Base-by-base conservation (phyloP, 129 eudicot genomes). In the Escallonia rubra region DNA sequence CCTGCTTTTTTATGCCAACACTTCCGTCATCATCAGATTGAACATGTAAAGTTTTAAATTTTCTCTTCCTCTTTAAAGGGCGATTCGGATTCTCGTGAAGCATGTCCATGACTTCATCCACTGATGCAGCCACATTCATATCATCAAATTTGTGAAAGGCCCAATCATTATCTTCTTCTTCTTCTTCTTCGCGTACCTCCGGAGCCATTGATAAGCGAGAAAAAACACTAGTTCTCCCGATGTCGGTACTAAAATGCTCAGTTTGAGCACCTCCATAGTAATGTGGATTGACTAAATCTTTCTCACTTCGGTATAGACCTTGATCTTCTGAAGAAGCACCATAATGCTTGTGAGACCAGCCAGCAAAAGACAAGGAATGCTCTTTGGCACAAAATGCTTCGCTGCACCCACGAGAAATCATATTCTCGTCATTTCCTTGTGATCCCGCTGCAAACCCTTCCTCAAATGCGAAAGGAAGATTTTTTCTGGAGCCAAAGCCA, bases 151-250 rank as follows among this genome's bases (percentile, higher is more conserved):
- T 72, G 23, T 47, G 51, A 42, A 61, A 52, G 59, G 41, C 56
- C 41, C 23, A 70, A 60, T 72, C 63, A 57, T 11, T 8, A 45
- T 61, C 62, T 54, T 74, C 65, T 61, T 74, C 76, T 54, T 74
- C 65, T 61, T 74, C 76, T 12, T 61, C 71, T 68, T 13, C 44
- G n/a, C 10, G 49, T 8, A 57, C 50, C 45, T 63, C 61, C 1
- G 55, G 59, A 46, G 74, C 70, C 38, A 62, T 71, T 58, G 71
- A 59, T 67, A 88, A 73, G 49, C 87, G 89, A 61, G 76, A 6
- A 78, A 88, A 88, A 54, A 88, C 96, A 39, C 91, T 82, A 45
- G 57, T 61, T 73, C 87, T 84, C 51, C 61, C 69, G 52, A 46
- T 58, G 40, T 48, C 39, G 65, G 68, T 66, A 58, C 68, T 59